phyloP scores from a whole-genome alignment of 2,329 filamentous ascomycete genomes.

The Lachnellula arida region DNA sequence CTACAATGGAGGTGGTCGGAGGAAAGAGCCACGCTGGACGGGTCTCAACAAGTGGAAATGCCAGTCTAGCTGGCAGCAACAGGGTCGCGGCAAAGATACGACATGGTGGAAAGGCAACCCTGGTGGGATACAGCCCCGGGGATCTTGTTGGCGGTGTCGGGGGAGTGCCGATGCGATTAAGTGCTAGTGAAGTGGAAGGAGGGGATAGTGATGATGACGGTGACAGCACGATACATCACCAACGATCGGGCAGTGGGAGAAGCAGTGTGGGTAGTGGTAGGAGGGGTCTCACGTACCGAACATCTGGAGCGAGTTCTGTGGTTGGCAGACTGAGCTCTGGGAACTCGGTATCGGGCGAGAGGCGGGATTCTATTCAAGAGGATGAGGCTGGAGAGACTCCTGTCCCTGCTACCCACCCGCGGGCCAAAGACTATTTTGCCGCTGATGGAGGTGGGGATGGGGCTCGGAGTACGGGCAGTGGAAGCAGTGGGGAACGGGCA shows the following conservation, averaged over 20 bases:
- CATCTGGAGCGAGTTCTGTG: conserved; percentile 31
- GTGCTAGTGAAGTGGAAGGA: conserved; percentile 91
- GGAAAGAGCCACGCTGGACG: conserved; percentile 36
- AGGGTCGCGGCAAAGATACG: conserved; percentile 81
- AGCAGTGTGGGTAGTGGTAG: conserved; percentile 48
- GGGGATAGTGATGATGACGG: conserved; percentile 78
- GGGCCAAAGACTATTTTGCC: conserved; percentile 24
- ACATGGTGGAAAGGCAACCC: conserved; percentile 74
- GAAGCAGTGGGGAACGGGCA: conserved; percentile 45
- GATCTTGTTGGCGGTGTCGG: conserved; percentile 64
- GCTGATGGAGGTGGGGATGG: conserved; percentile 22
- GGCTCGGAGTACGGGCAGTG: conserved; percentile 27
- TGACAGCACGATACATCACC: conserved; percentile 51
- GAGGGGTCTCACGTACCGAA: conserved; percentile 37
- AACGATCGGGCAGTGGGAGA: conserved; percentile 67
- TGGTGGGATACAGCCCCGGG: conserved; percentile 71
- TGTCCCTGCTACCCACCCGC: conserved; percentile 14
- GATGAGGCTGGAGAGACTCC: conserved; percentile 27
- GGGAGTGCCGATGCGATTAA: conserved; percentile 85
- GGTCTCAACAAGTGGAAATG: conserved; percentile 35
- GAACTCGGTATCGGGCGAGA: conserved; percentile 41
- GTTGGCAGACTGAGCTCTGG: conserved; percentile 37
- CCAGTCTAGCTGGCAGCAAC: conserved; percentile 33
- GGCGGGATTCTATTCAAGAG: conserved; percentile 21
- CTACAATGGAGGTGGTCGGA: conserved; percentile 76